Evolutionary conservation across 2,329 filamentous ascomycete genomes (phyloP).

Genomic region (Balansia obtecta): DNA sequence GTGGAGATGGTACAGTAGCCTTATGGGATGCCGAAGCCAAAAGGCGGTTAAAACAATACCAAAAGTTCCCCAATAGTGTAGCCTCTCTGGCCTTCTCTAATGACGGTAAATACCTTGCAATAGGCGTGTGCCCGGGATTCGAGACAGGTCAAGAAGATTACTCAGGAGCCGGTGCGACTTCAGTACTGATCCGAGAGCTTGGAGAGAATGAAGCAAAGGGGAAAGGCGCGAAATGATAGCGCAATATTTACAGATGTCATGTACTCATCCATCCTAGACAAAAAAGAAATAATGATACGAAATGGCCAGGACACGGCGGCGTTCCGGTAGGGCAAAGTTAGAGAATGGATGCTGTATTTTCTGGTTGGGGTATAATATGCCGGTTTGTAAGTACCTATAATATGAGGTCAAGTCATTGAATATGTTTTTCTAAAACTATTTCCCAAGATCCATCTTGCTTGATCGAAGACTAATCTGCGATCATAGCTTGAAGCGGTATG

Average conservation of each 20-base stretch:
- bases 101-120: slow-evolving; percentile 66
- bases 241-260: not conserved
- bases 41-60: slow-evolving; percentile 79
- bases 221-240: slow-evolving; percentile 55
- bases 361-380: slow-evolving; percentile 6
- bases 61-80: slow-evolving; percentile 68
- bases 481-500: too few species aligned
- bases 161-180: slow-evolving; percentile 56
- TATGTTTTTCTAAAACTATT: too few species aligned
- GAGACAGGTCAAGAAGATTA: slow-evolving; percentile 79
- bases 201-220: slow-evolving; percentile 80
- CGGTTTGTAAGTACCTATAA: slow-evolving; percentile 21
- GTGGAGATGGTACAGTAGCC: slow-evolving; percentile 83
- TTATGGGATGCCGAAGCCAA: slow-evolving; percentile 89
- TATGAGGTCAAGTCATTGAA: slow-evolving; percentile 5
- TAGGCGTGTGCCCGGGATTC: slow-evolving; percentile 76
- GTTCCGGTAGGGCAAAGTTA: slow-evolving; percentile 17
- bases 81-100: slow-evolving; percentile 64
- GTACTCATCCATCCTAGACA: not conserved
- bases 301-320: slow-evolving; percentile 9
- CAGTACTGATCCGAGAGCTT: slow-evolving; percentile 72
- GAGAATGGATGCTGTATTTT: slow-evolving; percentile 5
- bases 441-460: too few species aligned
- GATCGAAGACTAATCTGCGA: too few species aligned
- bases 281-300: not conserved